These are phyloP conservation scores for Huntiella savannae DNA, from an alignment of 2,329 filamentous ascomycete species.

Conservation along the genomic window DNA sequence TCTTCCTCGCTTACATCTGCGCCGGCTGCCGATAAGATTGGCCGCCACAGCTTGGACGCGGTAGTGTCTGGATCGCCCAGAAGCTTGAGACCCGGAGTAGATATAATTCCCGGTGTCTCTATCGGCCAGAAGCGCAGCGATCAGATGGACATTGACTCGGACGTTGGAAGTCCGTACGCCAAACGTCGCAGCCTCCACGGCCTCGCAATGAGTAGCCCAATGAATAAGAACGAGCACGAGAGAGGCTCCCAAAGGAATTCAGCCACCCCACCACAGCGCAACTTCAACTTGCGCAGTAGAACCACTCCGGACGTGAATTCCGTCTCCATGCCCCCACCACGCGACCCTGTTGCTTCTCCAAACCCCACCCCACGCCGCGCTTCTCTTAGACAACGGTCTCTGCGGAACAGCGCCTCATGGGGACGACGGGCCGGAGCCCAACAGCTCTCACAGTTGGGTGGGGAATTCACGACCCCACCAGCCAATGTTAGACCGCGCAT, in stretches of 20 bases:
- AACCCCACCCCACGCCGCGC: slow-evolving; percentile 46
- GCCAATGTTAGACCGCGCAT: slow-evolving; percentile 48
- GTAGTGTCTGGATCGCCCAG: slow-evolving; percentile 6
- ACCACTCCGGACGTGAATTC: slow-evolving; percentile 18
- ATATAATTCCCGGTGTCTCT: slow-evolving; percentile 9
- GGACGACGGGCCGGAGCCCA: slow-evolving; percentile 38
- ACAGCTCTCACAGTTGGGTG: slow-evolving; percentile 22
- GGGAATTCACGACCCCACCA: slow-evolving; percentile 36
- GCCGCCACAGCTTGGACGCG: slow-evolving; percentile 36
- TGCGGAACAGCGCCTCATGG: slow-evolving; percentile 39
- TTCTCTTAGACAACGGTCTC: slow-evolving; percentile 66
- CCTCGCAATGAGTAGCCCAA: slow-evolving; percentile 23
- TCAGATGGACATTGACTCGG: slow-evolving; percentile 80
- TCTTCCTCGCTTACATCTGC: slow-evolving; percentile 19
- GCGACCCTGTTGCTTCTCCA: slow-evolving; percentile 23
- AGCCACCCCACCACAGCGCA: slow-evolving; percentile 6
- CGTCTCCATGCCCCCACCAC: slow-evolving; percentile 16
- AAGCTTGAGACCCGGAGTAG: slow-evolving; percentile 3
- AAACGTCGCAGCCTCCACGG: slow-evolving; percentile 81
- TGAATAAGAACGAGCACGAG: slow-evolving; percentile 24
- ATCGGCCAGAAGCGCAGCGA: slow-evolving; percentile 48
- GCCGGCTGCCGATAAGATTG: slow-evolving; percentile 27
- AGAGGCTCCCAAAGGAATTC: slow-evolving; percentile 17
- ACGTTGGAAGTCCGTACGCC: slow-evolving; percentile 67
- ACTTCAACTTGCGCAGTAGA: slow-evolving; percentile 17